These are phyloP conservation scores for Paracoccidioides brasiliensis DNA, from an alignment of 2,329 filamentous ascomycete genomes.

Conservation along the genomic window DNA sequence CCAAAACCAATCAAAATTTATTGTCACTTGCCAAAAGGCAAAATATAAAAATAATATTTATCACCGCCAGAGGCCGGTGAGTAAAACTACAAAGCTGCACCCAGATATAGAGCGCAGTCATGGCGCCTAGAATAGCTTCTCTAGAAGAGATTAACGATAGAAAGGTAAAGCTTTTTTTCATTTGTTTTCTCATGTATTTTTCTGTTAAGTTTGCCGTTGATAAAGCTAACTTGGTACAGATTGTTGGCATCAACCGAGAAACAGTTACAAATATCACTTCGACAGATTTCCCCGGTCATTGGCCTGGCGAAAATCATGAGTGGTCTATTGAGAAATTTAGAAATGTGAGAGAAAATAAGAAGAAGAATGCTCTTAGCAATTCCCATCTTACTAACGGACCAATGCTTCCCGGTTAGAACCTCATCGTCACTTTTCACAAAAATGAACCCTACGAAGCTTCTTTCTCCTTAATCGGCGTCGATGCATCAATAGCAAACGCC, in stretches of 20 bases:
- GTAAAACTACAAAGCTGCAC: neutral
- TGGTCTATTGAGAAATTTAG: constrained; percentile 67
- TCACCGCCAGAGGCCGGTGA: too few relatives aligned
- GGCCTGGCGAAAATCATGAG: constrained; percentile 70
- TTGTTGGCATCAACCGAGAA: constrained; percentile 76
- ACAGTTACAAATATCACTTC: constrained; percentile 81
- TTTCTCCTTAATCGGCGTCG: constrained; percentile 84
- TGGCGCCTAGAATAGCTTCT: constrained; percentile 32
- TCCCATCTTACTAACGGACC: neutral
- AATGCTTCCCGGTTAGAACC: constrained; percentile 39
- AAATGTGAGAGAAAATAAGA: constrained; percentile 28
- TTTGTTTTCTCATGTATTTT: neutral
- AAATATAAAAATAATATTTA: too few relatives aligned
- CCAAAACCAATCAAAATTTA: neutral
- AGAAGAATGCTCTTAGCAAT: neutral
- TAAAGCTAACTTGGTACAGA: constrained; percentile 36
- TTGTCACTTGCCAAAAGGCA: neutral
- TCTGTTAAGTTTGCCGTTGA: neutral
- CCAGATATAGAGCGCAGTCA: constrained; percentile 18
- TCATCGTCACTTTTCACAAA: constrained; percentile 70
- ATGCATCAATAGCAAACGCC: constrained; percentile 89
- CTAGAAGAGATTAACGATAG: constrained; percentile 32
- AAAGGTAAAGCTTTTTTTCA: constrained; percentile 21
- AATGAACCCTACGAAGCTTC: constrained; percentile 64
- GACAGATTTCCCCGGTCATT: constrained; percentile 85